phyloP scores from a whole-genome alignment of 306 rosid genomes.

The Erythrophleum fordii region DNA sequence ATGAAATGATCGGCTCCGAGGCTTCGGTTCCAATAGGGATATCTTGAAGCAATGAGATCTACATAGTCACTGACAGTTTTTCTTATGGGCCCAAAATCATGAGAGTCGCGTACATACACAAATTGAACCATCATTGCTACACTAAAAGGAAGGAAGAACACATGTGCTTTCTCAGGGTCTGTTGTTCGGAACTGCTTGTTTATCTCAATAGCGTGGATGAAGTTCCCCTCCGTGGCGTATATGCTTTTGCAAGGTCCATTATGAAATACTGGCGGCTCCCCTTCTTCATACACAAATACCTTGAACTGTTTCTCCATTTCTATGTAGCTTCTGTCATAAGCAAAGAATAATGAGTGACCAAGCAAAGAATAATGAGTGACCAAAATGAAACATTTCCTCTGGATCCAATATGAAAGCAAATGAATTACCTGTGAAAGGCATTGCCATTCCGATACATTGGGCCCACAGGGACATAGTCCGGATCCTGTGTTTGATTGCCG shows the following conservation, averaged over 20 bases:
- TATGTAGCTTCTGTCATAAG: slow-evolving; percentile 69
- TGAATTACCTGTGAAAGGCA: slow-evolving; percentile 76
- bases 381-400: too few relatives aligned
- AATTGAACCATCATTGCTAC: slow-evolving; percentile 83
- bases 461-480: slow-evolving; percentile 68
- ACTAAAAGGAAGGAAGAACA: slow-evolving; percentile 81
- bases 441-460: slow-evolving; percentile 87
- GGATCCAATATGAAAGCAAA: too few relatives aligned
- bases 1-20: slow-evolving; percentile 92
- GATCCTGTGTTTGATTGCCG: slow-evolving; percentile 59
- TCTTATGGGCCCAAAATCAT: slow-evolving; percentile 66
- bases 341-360: not conserved
- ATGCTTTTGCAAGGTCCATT: slow-evolving; percentile 95
- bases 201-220: slow-evolving; percentile 77
- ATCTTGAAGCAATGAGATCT: slow-evolving; percentile 54
- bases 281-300: slow-evolving; percentile 85
- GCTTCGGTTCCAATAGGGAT: slow-evolving; percentile 91
- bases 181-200: slow-evolving; percentile 67
- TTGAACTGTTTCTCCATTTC: slow-evolving; percentile 91
- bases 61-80: slow-evolving; percentile 70
- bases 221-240: slow-evolving; percentile 88
- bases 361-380: too few relatives aligned
- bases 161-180: slow-evolving; percentile 81
- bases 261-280: slow-evolving; percentile 87
- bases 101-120: slow-evolving; percentile 72